Base-by-base conservation (phyloP, 164 flowering plant genomes). In the Macadamia tetraphylla region DNA sequence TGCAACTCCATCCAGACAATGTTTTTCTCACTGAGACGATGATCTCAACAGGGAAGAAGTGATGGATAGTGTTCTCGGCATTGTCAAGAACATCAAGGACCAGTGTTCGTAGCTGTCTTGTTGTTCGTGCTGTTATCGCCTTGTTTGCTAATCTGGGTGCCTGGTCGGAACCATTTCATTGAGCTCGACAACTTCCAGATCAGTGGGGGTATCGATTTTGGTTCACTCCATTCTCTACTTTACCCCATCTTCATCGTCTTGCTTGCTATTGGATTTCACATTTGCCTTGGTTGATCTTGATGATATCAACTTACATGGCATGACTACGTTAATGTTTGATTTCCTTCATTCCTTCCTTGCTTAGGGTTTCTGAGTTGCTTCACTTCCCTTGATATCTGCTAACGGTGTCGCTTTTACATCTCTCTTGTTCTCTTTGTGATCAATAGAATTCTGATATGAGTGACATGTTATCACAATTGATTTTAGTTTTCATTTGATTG, bases 251-350 rank as follows among this genome's bases (percentile, higher is more conserved):
- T 48, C 62, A 68, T 78, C 64, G 62, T 78, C 63, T 49, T 78
- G 57, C 17, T 78, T n/a, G 77, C 73, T 43, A 59, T 76, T 62
- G 65, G 67, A 32, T 77, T 86, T 35, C 92, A 86, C 61, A 46
- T 87, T 55, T 83, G 83, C 67, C 15, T 82, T 18, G 91, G 85
- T 57, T 80, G 65, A 15, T 71, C 51, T 23, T 23, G 23, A 23
- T 23, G 23, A 59, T 9, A 51, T 51, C 0, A 9, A 5, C 48
- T 5, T 43, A 43, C 6, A 43, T 9, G 23, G 23, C 23, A 23
- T 23, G 23, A 23, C 23, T 23, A 23, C 23, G 23, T 23, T 23
- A 23, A 23, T 23, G 23, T 23, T 23, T 23, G 23, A 23, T 23
- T 23, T 23, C 23, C 23, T 23, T 23, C 23, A 23, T 5, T 5